Base-by-base conservation (phyloP, 768 basidiomycete species). In the Brasilioporus rufonigricans region DNA sequence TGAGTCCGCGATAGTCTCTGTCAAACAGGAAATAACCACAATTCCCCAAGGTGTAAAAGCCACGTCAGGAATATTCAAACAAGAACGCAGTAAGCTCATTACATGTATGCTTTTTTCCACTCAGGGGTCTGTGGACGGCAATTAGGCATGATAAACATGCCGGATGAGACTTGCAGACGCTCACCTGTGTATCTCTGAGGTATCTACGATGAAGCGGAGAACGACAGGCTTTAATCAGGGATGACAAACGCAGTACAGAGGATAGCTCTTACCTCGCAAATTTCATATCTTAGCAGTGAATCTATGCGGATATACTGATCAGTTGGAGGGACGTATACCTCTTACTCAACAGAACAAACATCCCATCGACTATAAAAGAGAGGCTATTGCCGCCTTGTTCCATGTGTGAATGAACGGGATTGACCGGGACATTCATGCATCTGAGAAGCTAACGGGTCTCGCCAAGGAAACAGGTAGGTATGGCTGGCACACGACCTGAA, bases 1-100 rank as follows among this genome's bases (percentile, higher is more conserved):
- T 90, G 18, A 92, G 79, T 13, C 79, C 81, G 6, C 80, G 79
- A 64, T 91, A 92, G 65, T 91, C 82, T 65, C 89, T 91, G 59
- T 32, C 23, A 23, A 27, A 27, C 21, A 32, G 40, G 44, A n/a
- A 49, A 16, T 2, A 29, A 47, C n/a, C 48, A 39, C 6, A 7
- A 5, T 50, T 41, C 32, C 19, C 47, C 35, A 26, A 27, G 18
- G 13, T 2, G 31, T 16, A 43, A 45, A 21, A 9, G 5, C 11
- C 13, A 43, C 6, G 55, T 53, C 26, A 60, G 58, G 2, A 11
- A 18, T 6, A 29, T 16, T 12, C 6, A 12, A 36, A 50, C 18
- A 46, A 39, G 38, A 51, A 11, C 1, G 9, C 8, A 29, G 23
- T 19, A n/a, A 10, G 44, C 19, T 21, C 50, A 36, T 51, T 58